A percentile compares a stretch with the other conserved stretches of the same genome.
phyloP scores from a whole-genome alignment of 176 grass and related monocot species.

The Oryza glumipatula region DNA sequence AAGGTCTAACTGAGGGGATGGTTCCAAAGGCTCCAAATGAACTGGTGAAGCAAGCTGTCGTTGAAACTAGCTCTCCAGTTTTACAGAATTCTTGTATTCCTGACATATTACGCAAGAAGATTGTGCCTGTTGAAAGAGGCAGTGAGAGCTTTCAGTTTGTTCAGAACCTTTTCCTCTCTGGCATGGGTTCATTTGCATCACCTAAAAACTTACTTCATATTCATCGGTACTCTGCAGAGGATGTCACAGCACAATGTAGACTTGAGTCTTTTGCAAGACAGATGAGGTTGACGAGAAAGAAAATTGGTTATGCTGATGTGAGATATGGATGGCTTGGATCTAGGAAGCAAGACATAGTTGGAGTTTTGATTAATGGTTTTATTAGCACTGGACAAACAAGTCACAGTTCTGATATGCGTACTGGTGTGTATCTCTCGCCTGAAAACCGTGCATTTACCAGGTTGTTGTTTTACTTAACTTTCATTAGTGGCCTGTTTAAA shows the following conservation, averaged over 20 bases:
- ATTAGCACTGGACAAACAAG: conserved; percentile 17
- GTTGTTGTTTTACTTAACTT: conserved; percentile 15
- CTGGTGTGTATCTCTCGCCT: conserved; percentile 41
- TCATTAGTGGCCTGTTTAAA: conserved; percentile 2
- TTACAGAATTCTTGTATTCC: conserved; percentile 19
- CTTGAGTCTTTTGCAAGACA: conserved; percentile 53
- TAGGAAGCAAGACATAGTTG: conserved; percentile 51
- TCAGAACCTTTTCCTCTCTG: conserved; percentile 55
- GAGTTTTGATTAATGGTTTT: conserved; percentile 56
- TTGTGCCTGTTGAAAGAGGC: conserved; percentile 51
- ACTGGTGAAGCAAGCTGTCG: conserved; percentile 14
- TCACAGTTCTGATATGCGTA: conserved; percentile 1
- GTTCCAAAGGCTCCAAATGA: conserved; percentile 11
- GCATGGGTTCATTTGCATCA: conserved; percentile 58
- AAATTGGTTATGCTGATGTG: conserved; percentile 41
- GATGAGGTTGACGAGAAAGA: conserved; percentile 26
- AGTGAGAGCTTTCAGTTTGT: conserved; percentile 45
- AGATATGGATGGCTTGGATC: conserved; percentile 63
- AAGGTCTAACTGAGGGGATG: not conserved
- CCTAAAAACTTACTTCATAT: conserved; percentile 55
- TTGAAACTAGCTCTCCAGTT: conserved; percentile 22
- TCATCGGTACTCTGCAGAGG: conserved; percentile 50
- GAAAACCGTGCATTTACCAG: conserved; percentile 52
- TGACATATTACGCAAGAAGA: conserved; percentile 51
- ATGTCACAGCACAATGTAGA: conserved; percentile 32